Evolutionary conservation across 345 rosid genomes (phyloP).

Genomic region (Draba incana): DNA sequence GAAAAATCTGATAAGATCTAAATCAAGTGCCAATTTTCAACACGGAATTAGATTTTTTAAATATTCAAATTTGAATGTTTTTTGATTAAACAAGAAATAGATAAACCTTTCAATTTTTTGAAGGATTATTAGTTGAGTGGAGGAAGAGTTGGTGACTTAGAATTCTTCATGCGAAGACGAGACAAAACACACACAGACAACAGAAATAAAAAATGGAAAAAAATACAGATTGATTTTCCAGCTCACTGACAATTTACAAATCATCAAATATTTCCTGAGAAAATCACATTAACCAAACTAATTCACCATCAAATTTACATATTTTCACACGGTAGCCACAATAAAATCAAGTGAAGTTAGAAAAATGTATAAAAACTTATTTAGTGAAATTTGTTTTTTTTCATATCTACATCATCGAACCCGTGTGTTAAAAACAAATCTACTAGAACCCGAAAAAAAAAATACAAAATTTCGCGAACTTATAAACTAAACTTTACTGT

Average conservation of each 20-base stretch:
- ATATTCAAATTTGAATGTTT: constrained; percentile 19
- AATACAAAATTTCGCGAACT: too few species aligned
- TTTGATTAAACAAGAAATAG: neutral
- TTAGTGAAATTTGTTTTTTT: neutral
- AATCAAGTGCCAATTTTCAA: constrained; percentile 27
- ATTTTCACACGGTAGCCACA: neutral
- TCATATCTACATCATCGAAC: too few species aligned
- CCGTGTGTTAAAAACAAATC: too few species aligned
- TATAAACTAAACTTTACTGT: too few species aligned
- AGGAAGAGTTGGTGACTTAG: constrained; percentile 40
- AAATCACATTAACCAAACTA: neutral
- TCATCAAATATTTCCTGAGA: constrained; percentile 5
- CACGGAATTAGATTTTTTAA: constrained; percentile 15
- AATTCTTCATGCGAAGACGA: constrained; percentile 35
- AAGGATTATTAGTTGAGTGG: constrained; percentile 29
- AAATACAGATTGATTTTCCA: constrained; percentile 4
- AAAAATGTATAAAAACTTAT: neutral
- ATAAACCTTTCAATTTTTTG: neutral
- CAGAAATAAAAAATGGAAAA: neutral
- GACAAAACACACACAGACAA: constrained; percentile 41
- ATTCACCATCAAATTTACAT: too few species aligned
- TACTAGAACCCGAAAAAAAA: too few species aligned
- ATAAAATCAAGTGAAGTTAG: neutral
- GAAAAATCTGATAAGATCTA: neutral
- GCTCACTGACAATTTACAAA: constrained; percentile 14